Evolutionary conservation across 1,139 yeast species (phyloP), one percentile per base, ranked within the genome.

Genomic region (Blastobotrys apis): DNA sequence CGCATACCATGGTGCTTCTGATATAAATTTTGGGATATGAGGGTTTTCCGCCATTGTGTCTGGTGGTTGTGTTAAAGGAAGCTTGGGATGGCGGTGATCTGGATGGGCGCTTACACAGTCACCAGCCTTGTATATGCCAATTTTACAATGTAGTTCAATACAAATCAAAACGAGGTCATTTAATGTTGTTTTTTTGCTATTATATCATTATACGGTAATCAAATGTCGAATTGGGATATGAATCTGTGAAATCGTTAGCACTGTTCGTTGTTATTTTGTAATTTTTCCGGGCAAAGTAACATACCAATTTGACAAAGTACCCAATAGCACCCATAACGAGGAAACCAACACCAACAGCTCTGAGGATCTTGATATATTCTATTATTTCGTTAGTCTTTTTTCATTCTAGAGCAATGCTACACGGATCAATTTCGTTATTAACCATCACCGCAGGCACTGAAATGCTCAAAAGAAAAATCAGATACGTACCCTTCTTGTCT

Each of bases 291-390:
- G 17, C 19, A 29, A 30, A 20, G 17, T 6, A 20, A 63, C 68
- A 44, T 55, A 66, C 70, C 64, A 90, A 78, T 73, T 92, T 92
- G 69, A 92, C 94, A 60, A 82, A 85, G 71, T 88, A 92, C 49
- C 98, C 98, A 60, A 92, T 94, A 60, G 87, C 84, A 61, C 98
- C 98, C 92, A 92, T 94, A 79, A 90, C 90, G 58, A 90, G 72
- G 70, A 90, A 92, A 58, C 98, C 98, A 56, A 88, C 77, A 60
- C 97, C 97, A 47, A 92, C 97, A 47, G 97, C 97, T 71, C 92
- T 83, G 56, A 92, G 78, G 63, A 90, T 85, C 69, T 84, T 84
- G 50, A 81, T 60, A 74, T 85, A 90, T 72, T 92, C 98, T 78
- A 53, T 23, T 10, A 10, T 23, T 23, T n/a, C n/a, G 26, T 23